Conservation (phyloP, 192 early-diverging fungal genomes). For the Helicostylum pulchrum region DNA sequence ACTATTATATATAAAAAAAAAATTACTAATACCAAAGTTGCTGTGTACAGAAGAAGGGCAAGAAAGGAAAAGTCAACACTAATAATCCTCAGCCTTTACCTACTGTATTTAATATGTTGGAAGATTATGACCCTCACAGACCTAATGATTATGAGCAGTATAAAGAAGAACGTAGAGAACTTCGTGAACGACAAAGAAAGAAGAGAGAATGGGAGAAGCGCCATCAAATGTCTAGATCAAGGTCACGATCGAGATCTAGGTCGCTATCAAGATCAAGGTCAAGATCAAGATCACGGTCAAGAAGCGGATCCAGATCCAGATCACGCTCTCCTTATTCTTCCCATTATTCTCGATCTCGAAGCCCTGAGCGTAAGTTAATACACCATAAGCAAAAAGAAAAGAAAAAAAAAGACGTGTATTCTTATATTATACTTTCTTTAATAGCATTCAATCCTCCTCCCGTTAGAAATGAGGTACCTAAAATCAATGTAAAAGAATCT, state of each 20-base stretch:
- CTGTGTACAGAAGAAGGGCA: conserved; percentile 24
- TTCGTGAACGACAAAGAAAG: conserved; percentile 38
- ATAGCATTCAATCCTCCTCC: background rate
- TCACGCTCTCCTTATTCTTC: conserved; percentile 18
- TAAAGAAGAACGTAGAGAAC: conserved; percentile 55
- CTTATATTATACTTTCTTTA: background rate
- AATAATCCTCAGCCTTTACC: conserved; percentile 26
- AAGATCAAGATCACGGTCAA: conserved; percentile 27
- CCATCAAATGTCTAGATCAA: conserved; percentile 21
- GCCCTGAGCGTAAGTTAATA: background rate
- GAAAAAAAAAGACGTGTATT: no score
- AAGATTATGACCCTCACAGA: conserved; percentile 64
- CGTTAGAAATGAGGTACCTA: background rate
- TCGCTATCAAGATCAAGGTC: conserved; percentile 25
- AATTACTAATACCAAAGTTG: background rate
- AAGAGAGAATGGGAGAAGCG: conserved; percentile 22
- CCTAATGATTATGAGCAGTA: conserved; percentile 75
- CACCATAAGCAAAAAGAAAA: background rate
- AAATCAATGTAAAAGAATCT: conserved; percentile 47
- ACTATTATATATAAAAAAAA: background rate
- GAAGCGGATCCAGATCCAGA: conserved; percentile 9
- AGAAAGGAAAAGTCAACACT: conserved; percentile 27
- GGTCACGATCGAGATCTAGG: conserved; percentile 24
- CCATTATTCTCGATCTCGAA: background rate
- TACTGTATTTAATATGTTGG: conserved; percentile 40